Conservation (phyloP, 1,284 basidiomycete species). For the Mycosarcoma mackinlayi region DNA sequence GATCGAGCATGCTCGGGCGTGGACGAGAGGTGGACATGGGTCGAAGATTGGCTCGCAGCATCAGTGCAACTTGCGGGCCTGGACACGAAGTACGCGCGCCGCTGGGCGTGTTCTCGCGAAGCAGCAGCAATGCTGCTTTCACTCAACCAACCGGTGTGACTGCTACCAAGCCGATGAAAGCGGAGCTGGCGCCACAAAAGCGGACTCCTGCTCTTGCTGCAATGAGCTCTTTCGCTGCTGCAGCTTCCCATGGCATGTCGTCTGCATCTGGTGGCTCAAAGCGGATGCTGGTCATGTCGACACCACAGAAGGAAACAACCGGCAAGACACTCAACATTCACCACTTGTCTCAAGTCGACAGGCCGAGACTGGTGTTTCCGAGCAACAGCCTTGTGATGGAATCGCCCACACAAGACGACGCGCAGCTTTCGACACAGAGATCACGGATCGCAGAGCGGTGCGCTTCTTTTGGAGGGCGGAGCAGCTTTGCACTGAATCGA, state of each 20-base stretch:
- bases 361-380: conserved; percentile 25
- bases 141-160: conserved; percentile 1
- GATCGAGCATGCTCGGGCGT: conserved; percentile 25
- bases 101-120: conserved; percentile 30
- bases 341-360: conserved; percentile 15
- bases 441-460: conserved; percentile 17
- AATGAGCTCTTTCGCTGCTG: conserved; percentile 14
- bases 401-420: conserved; percentile 22
- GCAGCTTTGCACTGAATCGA: conserved; percentile 16
- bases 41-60: conserved; percentile 35
- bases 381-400: conserved; percentile 32
- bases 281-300: conserved; percentile 38
- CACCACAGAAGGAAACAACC: conserved; percentile 26
- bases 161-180: not conserved
- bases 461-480: conserved; percentile 23
- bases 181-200: conserved; percentile 7
- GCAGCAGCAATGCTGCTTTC: conserved; percentile 12
- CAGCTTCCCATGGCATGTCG: not conserved
- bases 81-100: conserved; percentile 18
- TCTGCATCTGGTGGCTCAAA: conserved; percentile 4
- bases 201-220: conserved; percentile 8
- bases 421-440: conserved; percentile 2
- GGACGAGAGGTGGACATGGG: conserved; percentile 49
- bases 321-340: conserved; percentile 10
- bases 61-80: conserved; percentile 25